These are phyloP conservation scores for Rhodotorula paludigena DNA, from an alignment of 768 basidiomycete genomes.

Conservation along the genomic window DNA sequence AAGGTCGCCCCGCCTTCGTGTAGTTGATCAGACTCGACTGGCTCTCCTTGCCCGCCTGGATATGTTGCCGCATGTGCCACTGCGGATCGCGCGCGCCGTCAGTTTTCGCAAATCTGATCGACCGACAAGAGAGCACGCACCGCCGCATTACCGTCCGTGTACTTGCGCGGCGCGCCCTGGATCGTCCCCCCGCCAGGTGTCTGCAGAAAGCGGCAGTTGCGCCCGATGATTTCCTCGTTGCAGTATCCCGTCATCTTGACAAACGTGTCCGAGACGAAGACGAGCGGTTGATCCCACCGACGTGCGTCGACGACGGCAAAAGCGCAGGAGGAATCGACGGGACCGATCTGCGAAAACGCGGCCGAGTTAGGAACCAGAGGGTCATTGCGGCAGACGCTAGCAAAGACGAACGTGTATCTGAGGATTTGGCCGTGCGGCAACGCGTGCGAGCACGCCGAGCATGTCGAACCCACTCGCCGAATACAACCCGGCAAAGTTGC, in stretches of 20 bases:
- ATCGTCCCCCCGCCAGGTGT: constrained; percentile 60
- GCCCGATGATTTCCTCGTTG: constrained; percentile 65
- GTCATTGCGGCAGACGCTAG: neutral
- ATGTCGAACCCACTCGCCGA: constrained; percentile 89
- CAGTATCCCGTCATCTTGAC: constrained; percentile 52
- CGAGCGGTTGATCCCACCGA: constrained; percentile 51
- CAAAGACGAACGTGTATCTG: constrained; percentile 50
- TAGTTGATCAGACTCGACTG: constrained; percentile 85
- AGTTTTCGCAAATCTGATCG: neutral
- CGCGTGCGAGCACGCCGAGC: constrained; percentile 71
- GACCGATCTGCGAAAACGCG: constrained; percentile 60
- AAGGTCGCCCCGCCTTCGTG: constrained; percentile 72
- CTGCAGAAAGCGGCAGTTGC: constrained; percentile 88
- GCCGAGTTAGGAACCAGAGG: neutral
- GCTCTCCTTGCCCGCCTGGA: constrained; percentile 76
- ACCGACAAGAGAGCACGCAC: neutral
- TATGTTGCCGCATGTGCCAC: constrained; percentile 60
- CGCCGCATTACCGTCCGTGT: constrained; percentile 63
- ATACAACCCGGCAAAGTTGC: constrained; percentile 58
- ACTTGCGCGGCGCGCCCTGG: constrained; percentile 55
- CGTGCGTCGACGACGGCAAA: constrained; percentile 66
- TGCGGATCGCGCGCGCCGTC: neutral
- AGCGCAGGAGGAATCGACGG: constrained; percentile 83
- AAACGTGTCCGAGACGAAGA: constrained; percentile 85
- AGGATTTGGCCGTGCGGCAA: constrained; percentile 68